Conservation (phyloP, 371 early-diverging fungal genomes). For the Fennellomyces sp. region DNA sequence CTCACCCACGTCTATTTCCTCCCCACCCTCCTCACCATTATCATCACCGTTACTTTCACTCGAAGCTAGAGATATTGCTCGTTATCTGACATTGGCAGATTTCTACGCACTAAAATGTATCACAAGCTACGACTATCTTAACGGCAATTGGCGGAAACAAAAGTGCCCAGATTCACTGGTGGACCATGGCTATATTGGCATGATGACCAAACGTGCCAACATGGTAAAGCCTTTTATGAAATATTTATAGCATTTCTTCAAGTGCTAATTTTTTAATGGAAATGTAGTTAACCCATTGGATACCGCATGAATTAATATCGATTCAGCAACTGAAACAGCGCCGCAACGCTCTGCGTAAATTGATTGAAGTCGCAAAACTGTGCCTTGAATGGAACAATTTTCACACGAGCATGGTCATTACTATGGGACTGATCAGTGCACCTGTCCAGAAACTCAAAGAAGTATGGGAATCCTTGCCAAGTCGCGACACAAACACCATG, state of each 20-base stretch:
- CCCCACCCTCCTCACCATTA: not conserved
- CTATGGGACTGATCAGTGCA: constrained; percentile 31
- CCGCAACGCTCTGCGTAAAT: constrained; percentile 23
- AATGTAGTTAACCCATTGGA: constrained; percentile 34
- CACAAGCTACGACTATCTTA: constrained; percentile 38
- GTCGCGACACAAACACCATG: constrained; percentile 26
- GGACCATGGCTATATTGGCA: constrained; percentile 24
- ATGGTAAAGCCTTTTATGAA: constrained; percentile 16
- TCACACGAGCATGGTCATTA: constrained; percentile 49
- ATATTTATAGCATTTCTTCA: not conserved
- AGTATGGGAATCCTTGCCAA: constrained; percentile 29
- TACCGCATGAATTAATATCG: constrained; percentile 21
- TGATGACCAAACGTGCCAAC: constrained; percentile 45
- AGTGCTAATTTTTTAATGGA: not conserved
- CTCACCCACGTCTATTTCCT: constrained; percentile 24
- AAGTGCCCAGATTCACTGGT: not conserved
- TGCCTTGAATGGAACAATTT: constrained; percentile 48
- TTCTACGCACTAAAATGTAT: constrained; percentile 45
- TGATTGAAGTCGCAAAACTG: constrained; percentile 47
- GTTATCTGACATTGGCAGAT: constrained; percentile 44
- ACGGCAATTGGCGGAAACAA: constrained; percentile 20
- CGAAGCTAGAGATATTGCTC: constrained; percentile 35
- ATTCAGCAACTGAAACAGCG: constrained; percentile 26
- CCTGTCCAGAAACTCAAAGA: constrained; percentile 26
- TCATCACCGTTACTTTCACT: constrained; percentile 10